Percentiles rank a stretch among this genome's conserved stretches.
Conservation (phyloP, 768 basidiomycete species). For the Postia placenta region DNA sequence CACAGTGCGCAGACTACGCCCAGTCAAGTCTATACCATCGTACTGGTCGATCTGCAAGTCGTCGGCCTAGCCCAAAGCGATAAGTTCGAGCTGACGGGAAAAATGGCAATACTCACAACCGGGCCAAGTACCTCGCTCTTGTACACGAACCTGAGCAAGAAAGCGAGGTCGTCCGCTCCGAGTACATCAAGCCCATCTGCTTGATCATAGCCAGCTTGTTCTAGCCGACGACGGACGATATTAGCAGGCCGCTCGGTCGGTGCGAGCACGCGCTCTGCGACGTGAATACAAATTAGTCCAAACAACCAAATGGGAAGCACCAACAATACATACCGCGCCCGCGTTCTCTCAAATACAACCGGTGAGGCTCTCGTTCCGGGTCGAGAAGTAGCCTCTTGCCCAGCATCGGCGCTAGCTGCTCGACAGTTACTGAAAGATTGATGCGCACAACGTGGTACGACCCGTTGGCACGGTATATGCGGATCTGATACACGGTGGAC, state of each 20-base stretch:
- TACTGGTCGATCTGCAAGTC: conserved; percentile 65
- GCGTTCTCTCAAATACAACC: conserved; percentile 68
- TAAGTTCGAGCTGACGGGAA: neutral
- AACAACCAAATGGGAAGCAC: neutral
- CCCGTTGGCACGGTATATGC: conserved; percentile 72
- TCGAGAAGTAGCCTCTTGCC: conserved; percentile 49
- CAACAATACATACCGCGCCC: conserved; percentile 64
- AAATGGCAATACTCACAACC: conserved; percentile 36
- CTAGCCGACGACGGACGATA: conserved; percentile 76
- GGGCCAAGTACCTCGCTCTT: conserved; percentile 68
- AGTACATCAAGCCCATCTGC: conserved; percentile 75
- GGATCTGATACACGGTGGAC: conserved; percentile 43
- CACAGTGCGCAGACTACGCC: conserved; percentile 76
- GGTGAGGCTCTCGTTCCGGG: conserved; percentile 53
- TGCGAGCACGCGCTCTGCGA: conserved; percentile 79
- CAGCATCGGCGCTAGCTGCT: conserved; percentile 55
- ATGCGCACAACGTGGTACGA: conserved; percentile 68
- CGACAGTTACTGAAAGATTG: conserved; percentile 58
- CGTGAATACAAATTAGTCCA: conserved; percentile 4
- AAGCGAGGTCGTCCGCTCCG: conserved; percentile 72
- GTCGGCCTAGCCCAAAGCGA: conserved; percentile 49
- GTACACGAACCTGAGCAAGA: conserved; percentile 87
- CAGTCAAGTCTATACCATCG: conserved; percentile 77
- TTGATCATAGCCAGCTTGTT: conserved; percentile 85
- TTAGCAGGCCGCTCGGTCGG: conserved; percentile 78